Conservation (phyloP, 2,329 filamentous ascomycete species). For the Colletotrichum gloeosporioides region DNA sequence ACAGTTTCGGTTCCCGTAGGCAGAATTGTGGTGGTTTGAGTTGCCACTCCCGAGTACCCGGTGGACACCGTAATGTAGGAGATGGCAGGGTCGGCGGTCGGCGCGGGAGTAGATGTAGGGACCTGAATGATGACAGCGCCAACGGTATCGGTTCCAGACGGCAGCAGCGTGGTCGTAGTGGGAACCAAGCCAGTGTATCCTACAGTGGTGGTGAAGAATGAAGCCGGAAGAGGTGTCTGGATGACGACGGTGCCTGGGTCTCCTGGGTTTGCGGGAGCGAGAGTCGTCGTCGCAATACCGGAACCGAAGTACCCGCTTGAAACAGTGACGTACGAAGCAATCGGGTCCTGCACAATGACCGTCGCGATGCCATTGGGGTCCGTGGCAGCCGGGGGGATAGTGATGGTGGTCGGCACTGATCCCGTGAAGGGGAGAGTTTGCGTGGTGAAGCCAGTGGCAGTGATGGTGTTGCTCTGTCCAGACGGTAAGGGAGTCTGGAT, state of each 20-base stretch:
- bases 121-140: slow-evolving; percentile 6
- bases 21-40: not conserved
- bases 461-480: not conserved
- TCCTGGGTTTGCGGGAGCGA: not conserved
- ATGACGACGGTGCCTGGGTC: slow-evolving; percentile 1
- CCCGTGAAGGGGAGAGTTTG: not conserved
- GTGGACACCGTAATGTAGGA: slow-evolving; percentile 10
- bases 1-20: not conserved
- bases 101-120: not conserved
- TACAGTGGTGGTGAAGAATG: slow-evolving; percentile 1
- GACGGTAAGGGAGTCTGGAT: not conserved
- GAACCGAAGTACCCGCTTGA: slow-evolving; percentile 3
- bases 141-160: not conserved
- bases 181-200: not conserved
- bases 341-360: not conserved
- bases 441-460: not conserved
- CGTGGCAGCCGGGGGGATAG: not conserved
- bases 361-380: not conserved
- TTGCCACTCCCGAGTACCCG: not conserved
- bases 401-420: not conserved
- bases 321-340: not conserved
- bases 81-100: not conserved
- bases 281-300: not conserved
- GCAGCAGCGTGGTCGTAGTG: not conserved
- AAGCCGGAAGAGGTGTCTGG: not conserved